Evolutionary conservation across 164 flowering plant genomes (phyloP), one percentile per base, ranked within the genome.

Genomic region (Santalum album): DNA sequence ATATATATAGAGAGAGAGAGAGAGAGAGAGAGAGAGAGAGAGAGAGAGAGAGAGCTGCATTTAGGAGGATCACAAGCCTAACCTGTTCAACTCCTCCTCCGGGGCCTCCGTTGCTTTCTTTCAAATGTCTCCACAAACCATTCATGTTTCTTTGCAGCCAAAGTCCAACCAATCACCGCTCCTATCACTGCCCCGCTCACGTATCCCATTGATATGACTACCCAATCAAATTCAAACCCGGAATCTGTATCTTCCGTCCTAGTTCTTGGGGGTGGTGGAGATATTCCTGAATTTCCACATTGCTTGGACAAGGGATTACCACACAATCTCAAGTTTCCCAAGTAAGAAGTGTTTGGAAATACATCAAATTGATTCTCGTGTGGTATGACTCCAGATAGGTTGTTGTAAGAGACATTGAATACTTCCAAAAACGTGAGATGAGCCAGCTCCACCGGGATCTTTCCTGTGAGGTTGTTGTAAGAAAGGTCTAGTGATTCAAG

Each of bases 391-490:
- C 82, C 82, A 0, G 73, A 56, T 22, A 80, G 62, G 2, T 66
- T 51, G 64, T 80, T 80, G 20, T 46, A 39, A 39, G 43, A 65
- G 36, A 74, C 39, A 12, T 56, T 62, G 19, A 81, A 47, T 1
- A 25, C 0, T 24, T 44, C 16, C 6, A 81, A 62, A 22, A 63
- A 72, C 22, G 26, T 57, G 12, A 75, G 72, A n/a, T 34, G 49
- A 12, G 78, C 63, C 3, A 80, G 39, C 29, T 69, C 47, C 1
- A 36, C 51, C 1, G 82, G 82, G 48, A 85, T 76, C 14, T 67
- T 53, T 49, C 96, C 94, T 0, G 84, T 72, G 46, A 83, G 70
- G 2, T 58, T 45, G 48, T 72, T 72, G 3, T 15, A 14, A 15
- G 73, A 72, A 6, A 72, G 61, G 45, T 72, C 76, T 23, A 67